A percentile compares a stretch with the other conserved stretches of the same genome.
Evolutionary conservation across 108 stramenopile genomes (phyloP).

Genomic region (Stephanodiscus minutulus): DNA sequence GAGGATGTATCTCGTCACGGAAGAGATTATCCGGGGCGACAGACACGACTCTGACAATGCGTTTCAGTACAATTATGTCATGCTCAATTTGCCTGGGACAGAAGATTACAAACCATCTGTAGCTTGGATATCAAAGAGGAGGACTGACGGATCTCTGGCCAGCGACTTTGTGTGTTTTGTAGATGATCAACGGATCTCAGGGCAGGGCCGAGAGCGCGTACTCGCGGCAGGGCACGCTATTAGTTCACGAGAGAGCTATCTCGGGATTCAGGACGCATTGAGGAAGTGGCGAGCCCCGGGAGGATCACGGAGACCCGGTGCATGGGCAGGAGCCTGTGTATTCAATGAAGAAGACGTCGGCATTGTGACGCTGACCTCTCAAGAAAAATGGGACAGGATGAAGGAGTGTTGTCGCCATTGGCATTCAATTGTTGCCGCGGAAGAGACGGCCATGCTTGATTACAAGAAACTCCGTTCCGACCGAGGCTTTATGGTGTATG

Average conservation of each 20-base stretch:
- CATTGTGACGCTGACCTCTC: slow-evolving; percentile 17
- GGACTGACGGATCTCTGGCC: slow-evolving; percentile 42
- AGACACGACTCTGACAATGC: slow-evolving; percentile 30
- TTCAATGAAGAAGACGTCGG: neutral
- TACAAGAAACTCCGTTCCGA: too few species aligned
- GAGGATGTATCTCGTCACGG: slow-evolving; percentile 19
- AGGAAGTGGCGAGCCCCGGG: slow-evolving; percentile 26
- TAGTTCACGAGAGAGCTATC: slow-evolving; percentile 16
- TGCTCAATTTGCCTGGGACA: slow-evolving; percentile 51
- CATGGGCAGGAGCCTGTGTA: slow-evolving; percentile 51
- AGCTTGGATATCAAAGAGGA: slow-evolving; percentile 43
- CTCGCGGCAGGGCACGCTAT: slow-evolving; percentile 10
- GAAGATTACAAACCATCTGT: slow-evolving; percentile 23
- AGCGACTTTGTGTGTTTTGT: slow-evolving; percentile 45
- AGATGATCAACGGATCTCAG: slow-evolving; percentile 44
- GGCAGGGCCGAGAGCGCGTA: neutral
- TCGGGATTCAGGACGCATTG: slow-evolving; percentile 63
- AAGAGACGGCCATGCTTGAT: too few species aligned
- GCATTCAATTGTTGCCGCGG: neutral
- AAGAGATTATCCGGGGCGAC: slow-evolving; percentile 33
- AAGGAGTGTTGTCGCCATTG: slow-evolving; percentile 8
- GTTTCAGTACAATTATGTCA: slow-evolving; percentile 41
- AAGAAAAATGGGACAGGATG: slow-evolving; percentile 45
- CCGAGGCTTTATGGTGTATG: too few species aligned
- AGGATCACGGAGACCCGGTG: slow-evolving; percentile 33